Evolutionary conservation across 2,329 filamentous ascomycete genomes (phyloP).

Genomic region (Corniculantispora saksenae): DNA sequence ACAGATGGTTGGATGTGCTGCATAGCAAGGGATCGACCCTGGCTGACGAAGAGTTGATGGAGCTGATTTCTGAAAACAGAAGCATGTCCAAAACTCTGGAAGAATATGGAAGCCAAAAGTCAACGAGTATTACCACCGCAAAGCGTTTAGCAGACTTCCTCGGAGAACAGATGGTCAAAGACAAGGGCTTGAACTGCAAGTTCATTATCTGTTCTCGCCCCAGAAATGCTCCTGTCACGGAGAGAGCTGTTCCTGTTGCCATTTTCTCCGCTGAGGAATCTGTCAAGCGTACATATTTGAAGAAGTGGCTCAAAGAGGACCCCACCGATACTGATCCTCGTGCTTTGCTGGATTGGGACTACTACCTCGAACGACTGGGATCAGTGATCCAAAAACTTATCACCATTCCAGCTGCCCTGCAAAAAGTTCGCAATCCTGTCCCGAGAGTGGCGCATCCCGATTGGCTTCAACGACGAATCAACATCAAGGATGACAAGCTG

Average conservation of each 20-base stretch:
- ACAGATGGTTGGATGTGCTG: constrained; percentile 94
- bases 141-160: constrained; percentile 93
- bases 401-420: constrained; percentile 93
- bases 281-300: constrained; percentile 84
- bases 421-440: constrained; percentile 93
- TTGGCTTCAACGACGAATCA: constrained; percentile 92
- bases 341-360: constrained; percentile 91
- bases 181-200: constrained; percentile 98
- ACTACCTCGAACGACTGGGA: constrained; percentile 92
- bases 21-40: constrained; percentile 85
- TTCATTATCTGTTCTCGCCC: constrained; percentile 94
- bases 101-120: constrained; percentile 94
- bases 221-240: constrained; percentile 87
- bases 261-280: constrained; percentile 94
- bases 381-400: constrained; percentile 99
- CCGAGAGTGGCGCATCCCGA: constrained; percentile 92
- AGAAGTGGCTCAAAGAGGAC: constrained; percentile 95
- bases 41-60: constrained; percentile 94
- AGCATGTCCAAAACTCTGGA: constrained; percentile 97
- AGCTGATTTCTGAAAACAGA: constrained; percentile 99
- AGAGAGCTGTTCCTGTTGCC: constrained; percentile 89
- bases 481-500: constrained; percentile 93
- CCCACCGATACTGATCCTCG: constrained; percentile 88
- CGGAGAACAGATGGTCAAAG: constrained; percentile 98
- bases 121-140: constrained; percentile 98